Percentiles rank a stretch among this genome's conserved stretches.
These are phyloP conservation scores for Francoa sonchifolia DNA, from an alignment of 441 rosid species.

Conservation along the genomic window DNA sequence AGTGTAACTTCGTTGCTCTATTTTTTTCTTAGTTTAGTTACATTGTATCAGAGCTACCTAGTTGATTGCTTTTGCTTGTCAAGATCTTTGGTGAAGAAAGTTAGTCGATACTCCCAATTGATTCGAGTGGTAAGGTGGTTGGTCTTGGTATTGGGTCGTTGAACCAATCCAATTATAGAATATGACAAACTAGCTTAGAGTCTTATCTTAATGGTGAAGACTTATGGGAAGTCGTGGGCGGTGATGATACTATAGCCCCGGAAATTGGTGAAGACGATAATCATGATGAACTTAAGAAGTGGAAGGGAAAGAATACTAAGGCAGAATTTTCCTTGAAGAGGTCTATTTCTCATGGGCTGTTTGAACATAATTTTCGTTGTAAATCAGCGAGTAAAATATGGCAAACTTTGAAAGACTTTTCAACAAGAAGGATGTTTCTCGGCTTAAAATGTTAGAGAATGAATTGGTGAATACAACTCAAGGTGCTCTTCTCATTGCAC, in stretches of 20 bases:
- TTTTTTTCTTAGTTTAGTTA: too few species aligned
- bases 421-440: background rate
- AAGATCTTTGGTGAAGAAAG: background rate
- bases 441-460: background rate
- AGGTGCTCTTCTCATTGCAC: background rate
- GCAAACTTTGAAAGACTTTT: background rate
- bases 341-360: background rate
- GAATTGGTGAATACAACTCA: background rate
- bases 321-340: background rate
- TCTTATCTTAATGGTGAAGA: constrained; percentile 2
- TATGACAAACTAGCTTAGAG: constrained; percentile 1
- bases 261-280: background rate
- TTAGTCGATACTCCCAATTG: background rate
- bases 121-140: background rate
- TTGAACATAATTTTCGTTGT: background rate
- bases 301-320: background rate
- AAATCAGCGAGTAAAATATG: background rate
- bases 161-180: background rate
- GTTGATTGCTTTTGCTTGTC: background rate
- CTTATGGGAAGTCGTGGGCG: background rate
- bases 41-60: background rate
- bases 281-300: background rate
- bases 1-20: too few species aligned
- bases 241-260: background rate
- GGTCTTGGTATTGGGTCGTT: background rate